Base-by-base conservation (phyloP, 495 filamentous ascomycete genomes). In the Penicillium lagena region DNA sequence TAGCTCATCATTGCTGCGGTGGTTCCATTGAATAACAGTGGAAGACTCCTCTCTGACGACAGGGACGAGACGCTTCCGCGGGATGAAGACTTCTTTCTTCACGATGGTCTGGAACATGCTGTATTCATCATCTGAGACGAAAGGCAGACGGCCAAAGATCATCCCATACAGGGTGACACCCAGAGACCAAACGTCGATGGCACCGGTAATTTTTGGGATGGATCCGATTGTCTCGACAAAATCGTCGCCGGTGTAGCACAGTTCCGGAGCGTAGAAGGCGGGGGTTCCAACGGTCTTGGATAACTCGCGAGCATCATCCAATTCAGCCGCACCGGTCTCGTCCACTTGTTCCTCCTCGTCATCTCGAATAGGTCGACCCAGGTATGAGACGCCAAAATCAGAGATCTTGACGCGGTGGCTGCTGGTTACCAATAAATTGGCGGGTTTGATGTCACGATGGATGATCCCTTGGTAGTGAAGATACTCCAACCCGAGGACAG, bases 331-430 rank as follows among this genome's bases (percentile, higher is more conserved):
- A 52, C 96, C 88, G 11, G 85, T 86, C 62, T 96, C 90, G 12
- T 81, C 85, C 12, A 90, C 71, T 35, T 85, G 81, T 49, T 91
- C 88, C 54, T 86, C 81, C 9, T 82, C 73, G 43, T 90, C 86
- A 47, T 86, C 85, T 42, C 86, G 71, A 46, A 89, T 83, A 0
- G 88, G 86, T 40, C 86, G 79, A 14, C 93, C 94, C 36, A 97
- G 82, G 62, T 96, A 99, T 1, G 93, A 97, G 4, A 99, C 93
- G 28, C 93, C 93, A 68, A 99, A 99, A 59, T 99, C 93, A n/a
- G 93, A 97, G 38, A 99, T 99, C 72, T 97, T 99, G 50, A 95
- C 87, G 10, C 85, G 81, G 55, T 89, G 79, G 52, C 89, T 85
- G 45, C 75, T 78, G 6, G 89, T 95, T 68, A 89, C 86, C 7